These are phyloP conservation scores for Rubroboletus satanas DNA, from an alignment of 768 basidiomycete genomes.

Conservation along the genomic window DNA sequence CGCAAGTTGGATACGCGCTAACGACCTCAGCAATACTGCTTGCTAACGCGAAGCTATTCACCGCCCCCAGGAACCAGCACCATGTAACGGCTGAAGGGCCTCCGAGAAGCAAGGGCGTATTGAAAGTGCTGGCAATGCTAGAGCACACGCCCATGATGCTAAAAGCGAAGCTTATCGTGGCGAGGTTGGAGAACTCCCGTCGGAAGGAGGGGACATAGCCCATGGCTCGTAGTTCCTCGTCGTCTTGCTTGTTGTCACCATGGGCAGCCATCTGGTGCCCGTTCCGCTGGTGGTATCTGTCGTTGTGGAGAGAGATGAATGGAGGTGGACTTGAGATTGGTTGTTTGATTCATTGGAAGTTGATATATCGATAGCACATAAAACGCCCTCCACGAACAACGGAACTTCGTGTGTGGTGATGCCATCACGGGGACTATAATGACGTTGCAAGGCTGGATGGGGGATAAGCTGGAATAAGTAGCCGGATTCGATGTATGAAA, in stretches of 20 bases:
- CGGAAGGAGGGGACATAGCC: constrained; percentile 35
- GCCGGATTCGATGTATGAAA: no score
- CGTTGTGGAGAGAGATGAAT: constrained; percentile 1
- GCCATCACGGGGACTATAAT: not conserved
- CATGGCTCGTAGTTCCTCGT: constrained; percentile 25
- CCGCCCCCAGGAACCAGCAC: constrained; percentile 33
- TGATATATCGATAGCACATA: not conserved
- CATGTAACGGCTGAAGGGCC: constrained; percentile 37
- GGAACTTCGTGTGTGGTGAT: not conserved
- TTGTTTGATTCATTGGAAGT: not conserved
- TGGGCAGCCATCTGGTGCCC: not conserved
- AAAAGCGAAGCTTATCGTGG: constrained; percentile 33
- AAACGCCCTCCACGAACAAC: not conserved
- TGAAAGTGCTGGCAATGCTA: constrained; percentile 37
- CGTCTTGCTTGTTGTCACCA: constrained; percentile 8
- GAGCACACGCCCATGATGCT: constrained; percentile 37
- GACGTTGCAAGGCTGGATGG: not conserved
- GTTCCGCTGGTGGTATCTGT: not conserved
- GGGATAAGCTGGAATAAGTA: not conserved
- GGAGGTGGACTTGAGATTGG: not conserved
- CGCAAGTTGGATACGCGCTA: constrained; percentile 32
- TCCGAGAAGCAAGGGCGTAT: constrained; percentile 35
- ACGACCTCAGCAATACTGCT: constrained; percentile 31
- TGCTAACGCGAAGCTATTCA: constrained; percentile 28
- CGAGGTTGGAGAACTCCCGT: constrained; percentile 42